Conservation (phyloP, 148 eudicot species). For the Vaccinium myrtillus region DNA sequence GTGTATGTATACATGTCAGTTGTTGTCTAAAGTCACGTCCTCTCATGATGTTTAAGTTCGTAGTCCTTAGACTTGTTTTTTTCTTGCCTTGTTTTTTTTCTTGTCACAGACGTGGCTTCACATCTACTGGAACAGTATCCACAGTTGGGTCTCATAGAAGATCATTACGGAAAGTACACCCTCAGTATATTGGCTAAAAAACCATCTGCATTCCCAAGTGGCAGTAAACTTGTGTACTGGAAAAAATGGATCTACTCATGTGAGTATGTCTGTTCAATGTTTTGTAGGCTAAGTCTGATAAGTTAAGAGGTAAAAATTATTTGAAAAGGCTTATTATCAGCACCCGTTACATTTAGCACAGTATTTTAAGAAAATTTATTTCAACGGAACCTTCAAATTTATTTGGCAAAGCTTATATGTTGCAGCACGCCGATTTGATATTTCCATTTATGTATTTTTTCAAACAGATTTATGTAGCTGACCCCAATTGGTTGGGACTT, state of each 20-base stretch:
- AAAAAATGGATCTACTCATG: not conserved
- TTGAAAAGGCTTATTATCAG: not conserved
- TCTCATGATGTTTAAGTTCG: not conserved
- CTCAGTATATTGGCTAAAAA: not conserved
- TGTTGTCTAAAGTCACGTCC: not conserved
- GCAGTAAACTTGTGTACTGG: not conserved
- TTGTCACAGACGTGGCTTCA: not conserved
- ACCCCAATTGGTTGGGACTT: not conserved
- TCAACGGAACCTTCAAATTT: not conserved
- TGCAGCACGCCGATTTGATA: not conserved
- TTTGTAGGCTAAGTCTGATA: not conserved
- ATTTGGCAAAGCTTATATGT: not conserved
- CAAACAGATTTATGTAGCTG: not conserved
- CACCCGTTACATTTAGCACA: not conserved
- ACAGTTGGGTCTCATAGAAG: not conserved
- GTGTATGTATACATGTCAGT: not conserved
- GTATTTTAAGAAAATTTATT: not conserved
- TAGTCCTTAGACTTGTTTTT: not conserved
- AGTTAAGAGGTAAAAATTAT: not conserved
- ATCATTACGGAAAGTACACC: not conserved
- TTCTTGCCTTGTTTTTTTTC: not conserved
- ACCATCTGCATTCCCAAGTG: conserved; percentile 2
- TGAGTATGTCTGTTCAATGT: not conserved
- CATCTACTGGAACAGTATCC: not conserved
- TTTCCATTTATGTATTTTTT: not conserved